Evolutionary conservation across 495 filamentous ascomycete species (phyloP).

Genomic region (Staphylotrichum longicolle): DNA sequence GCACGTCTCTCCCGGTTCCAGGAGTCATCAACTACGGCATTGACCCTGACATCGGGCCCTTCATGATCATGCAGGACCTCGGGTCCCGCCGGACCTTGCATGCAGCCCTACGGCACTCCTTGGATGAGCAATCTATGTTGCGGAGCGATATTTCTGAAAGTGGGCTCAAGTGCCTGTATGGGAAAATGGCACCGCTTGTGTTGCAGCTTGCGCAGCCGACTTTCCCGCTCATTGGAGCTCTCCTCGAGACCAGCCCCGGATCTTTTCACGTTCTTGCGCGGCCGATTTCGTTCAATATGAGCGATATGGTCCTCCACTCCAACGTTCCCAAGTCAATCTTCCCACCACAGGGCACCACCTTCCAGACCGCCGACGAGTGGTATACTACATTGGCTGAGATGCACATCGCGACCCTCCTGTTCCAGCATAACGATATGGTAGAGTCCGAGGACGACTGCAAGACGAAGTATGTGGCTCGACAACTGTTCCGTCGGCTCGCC

Average conservation of each 20-base stretch:
- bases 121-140: background rate
- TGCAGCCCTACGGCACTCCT: background rate
- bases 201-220: background rate
- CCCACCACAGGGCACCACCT: background rate
- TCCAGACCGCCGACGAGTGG: background rate
- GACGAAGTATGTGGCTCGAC: background rate
- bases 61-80: background rate
- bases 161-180: background rate
- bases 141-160: background rate
- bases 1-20: background rate
- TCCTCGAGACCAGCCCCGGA: background rate
- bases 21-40: background rate
- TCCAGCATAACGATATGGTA: background rate
- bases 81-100: background rate
- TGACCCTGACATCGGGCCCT: background rate
- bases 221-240: background rate
- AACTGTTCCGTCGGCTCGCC: background rate
- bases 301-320: background rate
- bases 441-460: background rate
- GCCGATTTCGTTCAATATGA: background rate
- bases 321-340: background rate
- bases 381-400: background rate
- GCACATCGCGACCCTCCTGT: background rate
- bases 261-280: conserved; percentile 2
- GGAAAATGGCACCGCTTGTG: background rate